Evolutionary conservation across 192 early-diverging fungal genomes (phyloP).

Genomic region (Podila horticola): DNA sequence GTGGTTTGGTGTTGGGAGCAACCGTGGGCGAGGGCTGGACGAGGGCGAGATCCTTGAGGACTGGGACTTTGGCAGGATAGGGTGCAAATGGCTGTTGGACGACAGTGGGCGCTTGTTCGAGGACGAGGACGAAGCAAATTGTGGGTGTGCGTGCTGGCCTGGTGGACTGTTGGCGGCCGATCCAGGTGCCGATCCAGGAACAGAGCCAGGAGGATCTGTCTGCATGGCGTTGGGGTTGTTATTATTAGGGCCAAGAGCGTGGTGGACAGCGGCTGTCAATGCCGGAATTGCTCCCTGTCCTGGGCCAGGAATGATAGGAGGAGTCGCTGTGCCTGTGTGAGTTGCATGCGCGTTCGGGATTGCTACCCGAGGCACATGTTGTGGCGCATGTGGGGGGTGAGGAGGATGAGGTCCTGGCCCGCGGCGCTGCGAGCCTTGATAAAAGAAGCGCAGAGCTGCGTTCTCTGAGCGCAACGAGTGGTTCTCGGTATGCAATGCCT

Average conservation of each 20-base stretch:
- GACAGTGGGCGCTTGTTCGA: slow-evolving; percentile 28
- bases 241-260: neutral
- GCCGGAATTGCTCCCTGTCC: slow-evolving; percentile 43
- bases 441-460: slow-evolving; percentile 49
- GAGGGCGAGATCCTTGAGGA: slow-evolving; percentile 24
- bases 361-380: neutral
- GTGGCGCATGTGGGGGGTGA: slow-evolving; percentile 2
- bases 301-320: slow-evolving; percentile 48
- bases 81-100: slow-evolving; percentile 27
- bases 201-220: slow-evolving; percentile 5
- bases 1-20: slow-evolving; percentile 27
- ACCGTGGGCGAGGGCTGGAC: slow-evolving; percentile 33
- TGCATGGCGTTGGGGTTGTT: neutral
- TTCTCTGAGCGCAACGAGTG: slow-evolving; percentile 44
- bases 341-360: neutral
- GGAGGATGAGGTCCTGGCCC: slow-evolving; percentile 17
- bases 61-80: slow-evolving; percentile 40
- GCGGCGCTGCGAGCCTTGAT: slow-evolving; percentile 45
- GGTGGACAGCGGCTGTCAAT: slow-evolving; percentile 5
- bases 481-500: slow-evolving; percentile 46
- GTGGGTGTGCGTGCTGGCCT: slow-evolving; percentile 10
- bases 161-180: slow-evolving; percentile 45
- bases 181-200: slow-evolving; percentile 20
- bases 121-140: slow-evolving; percentile 1
- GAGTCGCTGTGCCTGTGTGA: slow-evolving; percentile 12